Percentiles rank a stretch among this genome's conserved stretches.
phyloP scores from a whole-genome alignment of 2,329 filamentous ascomycete genomes.

The Lachnellula subtilissima region DNA sequence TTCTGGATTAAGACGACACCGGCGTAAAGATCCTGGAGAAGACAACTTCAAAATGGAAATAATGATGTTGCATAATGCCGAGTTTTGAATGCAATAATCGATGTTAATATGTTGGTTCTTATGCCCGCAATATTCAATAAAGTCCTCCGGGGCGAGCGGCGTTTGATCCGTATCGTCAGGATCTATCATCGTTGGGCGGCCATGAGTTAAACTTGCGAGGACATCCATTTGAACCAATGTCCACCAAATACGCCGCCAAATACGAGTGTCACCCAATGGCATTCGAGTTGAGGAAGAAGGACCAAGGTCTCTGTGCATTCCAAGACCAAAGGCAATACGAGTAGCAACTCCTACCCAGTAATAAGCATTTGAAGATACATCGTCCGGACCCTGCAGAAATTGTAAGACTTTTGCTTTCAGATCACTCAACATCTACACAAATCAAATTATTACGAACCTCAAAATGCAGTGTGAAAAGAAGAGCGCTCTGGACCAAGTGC shows the following conservation, averaged over 20 bases:
- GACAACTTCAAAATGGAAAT: constrained; percentile 8
- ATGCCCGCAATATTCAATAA: constrained; percentile 4
- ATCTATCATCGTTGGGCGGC: constrained; percentile 11
- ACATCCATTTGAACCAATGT: constrained; percentile 9
- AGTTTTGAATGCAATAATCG: constrained; percentile 8
- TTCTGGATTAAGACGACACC: neutral
- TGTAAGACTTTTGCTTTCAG: constrained; percentile 15
- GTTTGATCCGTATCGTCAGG: constrained; percentile 10
- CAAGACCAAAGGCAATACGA: constrained; percentile 29
- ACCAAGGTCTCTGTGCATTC: constrained; percentile 22
- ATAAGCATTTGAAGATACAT: constrained; percentile 20
- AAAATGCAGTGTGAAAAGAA: constrained; percentile 20
- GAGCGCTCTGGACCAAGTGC: constrained; percentile 25
- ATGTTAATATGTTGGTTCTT: constrained; percentile 6
- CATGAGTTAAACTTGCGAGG: constrained; percentile 7
- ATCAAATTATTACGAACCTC: too few relatives aligned
- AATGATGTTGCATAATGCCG: constrained; percentile 8
- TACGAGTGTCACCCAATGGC: constrained; percentile 5
- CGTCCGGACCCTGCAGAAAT: constrained; percentile 20
- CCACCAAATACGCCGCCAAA: constrained; percentile 16
- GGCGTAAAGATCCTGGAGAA: constrained; percentile 2
- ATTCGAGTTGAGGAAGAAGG: constrained; percentile 2
- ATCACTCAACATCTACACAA: too few relatives aligned
- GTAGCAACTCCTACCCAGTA: constrained; percentile 28
- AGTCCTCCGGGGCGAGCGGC: constrained; percentile 7